Conservation (phyloP, 345 rosid species). For the Durio zibethinus region DNA sequence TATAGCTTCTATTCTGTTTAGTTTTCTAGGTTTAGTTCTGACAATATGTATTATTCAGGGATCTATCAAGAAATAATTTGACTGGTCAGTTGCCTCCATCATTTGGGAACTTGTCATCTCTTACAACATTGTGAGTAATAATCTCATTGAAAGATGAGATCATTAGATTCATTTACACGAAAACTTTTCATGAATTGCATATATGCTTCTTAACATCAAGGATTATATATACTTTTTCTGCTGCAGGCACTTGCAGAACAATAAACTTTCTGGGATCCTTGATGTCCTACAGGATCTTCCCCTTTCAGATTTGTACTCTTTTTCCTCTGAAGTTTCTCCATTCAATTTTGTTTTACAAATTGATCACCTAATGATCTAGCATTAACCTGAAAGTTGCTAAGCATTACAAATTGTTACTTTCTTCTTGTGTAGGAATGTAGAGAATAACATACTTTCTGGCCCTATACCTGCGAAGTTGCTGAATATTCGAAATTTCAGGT, state of each 20-base stretch:
- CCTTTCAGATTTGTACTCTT: conserved; percentile 60
- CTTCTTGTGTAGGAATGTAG: conserved; percentile 57
- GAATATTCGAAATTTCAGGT: conserved; percentile 74
- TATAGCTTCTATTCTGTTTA: not conserved
- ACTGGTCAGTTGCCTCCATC: conserved; percentile 75
- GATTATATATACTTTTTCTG: conserved; percentile 1
- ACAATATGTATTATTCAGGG: conserved; percentile 42
- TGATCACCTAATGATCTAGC: not conserved
- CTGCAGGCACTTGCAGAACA: conserved; percentile 83
- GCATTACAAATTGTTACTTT: conserved; percentile 17
- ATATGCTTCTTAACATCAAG: not conserved
- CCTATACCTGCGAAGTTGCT: conserved; percentile 72
- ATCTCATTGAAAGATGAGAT: not conserved
- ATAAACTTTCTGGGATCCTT: conserved; percentile 68
- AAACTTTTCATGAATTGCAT: not conserved
- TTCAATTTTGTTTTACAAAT: conserved; percentile 1
- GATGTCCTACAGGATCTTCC: conserved; percentile 72
- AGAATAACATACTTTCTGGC: conserved; percentile 82
- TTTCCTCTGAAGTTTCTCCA: conserved; percentile 5
- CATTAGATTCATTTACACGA: not conserved
- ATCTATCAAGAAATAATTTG: conserved; percentile 71
- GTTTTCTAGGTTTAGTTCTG: conserved; percentile 19
- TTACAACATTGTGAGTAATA: conserved; percentile 64
- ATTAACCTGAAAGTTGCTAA: not conserved
- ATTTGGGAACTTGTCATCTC: conserved; percentile 56